Conservation (phyloP, 2,329 filamentous ascomycete species). For the Aspergillus eucalypticola region DNA sequence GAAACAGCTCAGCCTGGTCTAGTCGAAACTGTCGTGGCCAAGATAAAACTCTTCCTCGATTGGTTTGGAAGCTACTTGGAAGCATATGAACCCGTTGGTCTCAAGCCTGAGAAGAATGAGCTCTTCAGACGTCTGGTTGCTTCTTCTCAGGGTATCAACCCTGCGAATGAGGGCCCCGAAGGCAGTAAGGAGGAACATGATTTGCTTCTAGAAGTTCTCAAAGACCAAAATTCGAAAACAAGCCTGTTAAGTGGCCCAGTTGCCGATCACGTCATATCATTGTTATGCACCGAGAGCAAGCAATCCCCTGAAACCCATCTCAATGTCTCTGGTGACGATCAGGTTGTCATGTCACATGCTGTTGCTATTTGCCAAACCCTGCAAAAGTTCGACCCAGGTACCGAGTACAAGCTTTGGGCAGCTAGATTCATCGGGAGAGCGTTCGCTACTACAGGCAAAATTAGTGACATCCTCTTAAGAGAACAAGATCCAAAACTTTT, state of each 20-base stretch:
- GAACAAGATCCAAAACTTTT: slow-evolving; percentile 39
- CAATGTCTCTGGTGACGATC: slow-evolving; percentile 70
- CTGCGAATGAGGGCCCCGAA: slow-evolving; percentile 67
- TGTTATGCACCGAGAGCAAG: slow-evolving; percentile 73
- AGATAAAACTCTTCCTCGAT: slow-evolving; percentile 70
- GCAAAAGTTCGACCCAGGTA: slow-evolving; percentile 61
- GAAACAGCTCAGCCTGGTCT: slow-evolving; percentile 85
- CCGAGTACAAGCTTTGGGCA: slow-evolving; percentile 79
- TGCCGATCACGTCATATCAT: slow-evolving; percentile 47
- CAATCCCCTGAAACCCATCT: slow-evolving; percentile 58
- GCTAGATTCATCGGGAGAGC: slow-evolving; percentile 80
- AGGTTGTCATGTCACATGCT: slow-evolving; percentile 62
- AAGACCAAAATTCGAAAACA: slow-evolving; percentile 64
- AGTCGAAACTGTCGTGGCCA: slow-evolving; percentile 73
- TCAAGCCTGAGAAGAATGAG: slow-evolving; percentile 52
- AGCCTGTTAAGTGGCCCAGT: slow-evolving; percentile 71
- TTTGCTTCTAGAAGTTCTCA: slow-evolving; percentile 75
- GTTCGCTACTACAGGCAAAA: slow-evolving; percentile 72
- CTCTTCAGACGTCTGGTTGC: slow-evolving; percentile 68
- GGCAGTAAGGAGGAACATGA: slow-evolving; percentile 79
- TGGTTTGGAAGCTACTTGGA: slow-evolving; percentile 76
- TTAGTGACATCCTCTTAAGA: slow-evolving; percentile 52
- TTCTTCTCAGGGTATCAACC: slow-evolving; percentile 67
- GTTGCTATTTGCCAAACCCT: slow-evolving; percentile 76
- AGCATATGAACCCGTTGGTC: slow-evolving; percentile 57